A percentile compares a stretch with the other conserved stretches of the same genome.
These are phyloP conservation scores for Corrigiola litoralis DNA, from an alignment of 179 eudicot species.

Conservation along the genomic window DNA sequence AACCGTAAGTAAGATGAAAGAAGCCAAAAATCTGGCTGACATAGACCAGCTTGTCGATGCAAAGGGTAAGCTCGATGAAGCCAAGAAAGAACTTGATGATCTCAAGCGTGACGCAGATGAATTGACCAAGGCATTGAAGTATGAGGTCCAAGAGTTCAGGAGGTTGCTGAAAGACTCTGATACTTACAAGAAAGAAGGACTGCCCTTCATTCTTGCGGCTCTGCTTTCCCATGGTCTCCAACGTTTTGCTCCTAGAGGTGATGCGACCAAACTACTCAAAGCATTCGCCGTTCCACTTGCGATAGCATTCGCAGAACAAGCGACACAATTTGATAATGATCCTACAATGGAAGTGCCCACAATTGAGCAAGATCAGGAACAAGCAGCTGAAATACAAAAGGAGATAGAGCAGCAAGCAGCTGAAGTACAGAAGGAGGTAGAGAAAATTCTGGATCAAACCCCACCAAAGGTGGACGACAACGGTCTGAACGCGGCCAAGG, in stretches of 20 bases:
- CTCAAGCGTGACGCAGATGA: neutral
- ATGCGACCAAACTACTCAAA: no score
- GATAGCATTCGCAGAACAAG: no score
- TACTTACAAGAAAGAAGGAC: constrained; percentile 6
- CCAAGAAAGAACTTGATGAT: neutral
- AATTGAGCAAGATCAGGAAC: no score
- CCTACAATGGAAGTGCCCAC: no score
- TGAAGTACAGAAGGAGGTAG: no score
- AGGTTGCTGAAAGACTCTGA: neutral
- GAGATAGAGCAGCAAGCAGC: no score
- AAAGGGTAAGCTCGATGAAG: neutral
- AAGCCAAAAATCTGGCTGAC: neutral
- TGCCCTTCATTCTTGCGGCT: neutral
- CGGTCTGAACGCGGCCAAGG: no score
- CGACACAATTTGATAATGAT: no score
- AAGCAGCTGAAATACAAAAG: no score
- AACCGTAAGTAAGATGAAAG: neutral
- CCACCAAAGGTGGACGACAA: no score
- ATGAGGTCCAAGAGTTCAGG: constrained; percentile 3
- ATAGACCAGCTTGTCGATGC: neutral
- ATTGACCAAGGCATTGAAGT: neutral
- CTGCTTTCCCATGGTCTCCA: constrained; percentile 7
- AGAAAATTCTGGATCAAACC: no score
- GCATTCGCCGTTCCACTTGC: no score
- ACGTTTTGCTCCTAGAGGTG: constrained; percentile 9